Conservation (phyloP, 2,329 filamentous ascomycete genomes). For the Epichloe coenophiala region DNA sequence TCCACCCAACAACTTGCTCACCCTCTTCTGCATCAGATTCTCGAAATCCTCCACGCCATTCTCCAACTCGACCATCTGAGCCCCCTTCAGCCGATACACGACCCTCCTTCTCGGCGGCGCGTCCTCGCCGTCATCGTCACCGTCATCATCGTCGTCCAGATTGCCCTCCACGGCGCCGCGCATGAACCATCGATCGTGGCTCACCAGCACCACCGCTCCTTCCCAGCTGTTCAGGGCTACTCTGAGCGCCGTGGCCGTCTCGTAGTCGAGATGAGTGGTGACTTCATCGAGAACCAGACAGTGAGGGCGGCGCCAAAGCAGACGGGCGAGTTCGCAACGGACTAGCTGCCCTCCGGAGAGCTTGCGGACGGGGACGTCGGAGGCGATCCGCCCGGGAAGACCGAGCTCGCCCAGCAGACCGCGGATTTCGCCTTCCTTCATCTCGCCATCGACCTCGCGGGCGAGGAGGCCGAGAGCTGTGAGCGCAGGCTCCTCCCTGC, state of each 20-base stretch:
- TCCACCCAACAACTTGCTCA: constrained; percentile 26
- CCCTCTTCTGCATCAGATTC: constrained; percentile 45
- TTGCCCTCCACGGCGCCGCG: constrained; percentile 45
- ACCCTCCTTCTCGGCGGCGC: constrained; percentile 32
- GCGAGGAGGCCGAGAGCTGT: constrained; percentile 55
- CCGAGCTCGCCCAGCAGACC: constrained; percentile 55
- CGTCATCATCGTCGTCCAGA: constrained; percentile 23
- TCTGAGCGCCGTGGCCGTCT: constrained; percentile 62
- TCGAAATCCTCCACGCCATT: constrained; percentile 55
- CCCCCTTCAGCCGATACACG: constrained; percentile 47
- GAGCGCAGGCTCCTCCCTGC: constrained; percentile 31
- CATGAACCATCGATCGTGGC: constrained; percentile 74
- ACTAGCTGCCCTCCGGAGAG: constrained; percentile 72
- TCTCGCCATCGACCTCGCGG: constrained; percentile 33
- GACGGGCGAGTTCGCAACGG: constrained; percentile 47
- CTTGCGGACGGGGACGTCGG: constrained; percentile 58
- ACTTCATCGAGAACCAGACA: constrained; percentile 68
- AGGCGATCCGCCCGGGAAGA: constrained; percentile 54
- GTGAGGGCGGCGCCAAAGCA: constrained; percentile 58
- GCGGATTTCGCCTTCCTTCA: constrained; percentile 55
- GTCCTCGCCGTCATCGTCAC: constrained; percentile 26
- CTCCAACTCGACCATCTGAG: constrained; percentile 40
- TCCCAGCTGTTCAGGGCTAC: constrained; percentile 53
- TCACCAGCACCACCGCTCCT: constrained; percentile 64
- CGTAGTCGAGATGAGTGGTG: constrained; percentile 73